Evolutionary conservation across 306 rosid genomes (phyloP), one percentile per base, ranked within the genome.

Genomic region (Lithocarpus polystachyus): DNA sequence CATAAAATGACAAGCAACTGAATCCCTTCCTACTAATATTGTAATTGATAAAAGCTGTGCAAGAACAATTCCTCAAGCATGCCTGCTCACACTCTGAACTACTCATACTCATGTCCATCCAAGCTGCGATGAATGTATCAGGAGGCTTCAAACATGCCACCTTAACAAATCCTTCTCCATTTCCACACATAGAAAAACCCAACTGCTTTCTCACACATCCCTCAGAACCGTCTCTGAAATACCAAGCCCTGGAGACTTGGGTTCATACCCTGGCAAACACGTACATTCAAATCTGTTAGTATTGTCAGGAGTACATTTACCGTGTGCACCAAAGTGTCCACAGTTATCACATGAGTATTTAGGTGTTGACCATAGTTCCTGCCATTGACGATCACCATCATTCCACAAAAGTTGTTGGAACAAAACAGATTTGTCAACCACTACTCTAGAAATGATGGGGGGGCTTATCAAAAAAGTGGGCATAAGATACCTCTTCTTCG

Each of bases 1-100:
- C 37, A 56, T 74, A 79, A 85, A 83, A 84, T 15, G 71, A 53
- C 75, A 87, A 74, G 56, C 90, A 84, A 23, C 69, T 45, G 23
- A 28, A 52, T 19, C 69, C 75, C 11, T 14, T 51, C 10, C 69
- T 68, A 12, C 72, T 76, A 24, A 65, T 73, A 33, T 33, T 5
- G 37, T 33, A 33, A 33, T 5, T 33, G 37, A 33, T 5, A 33
- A 33, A 33, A 33, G 7, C 37, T 33, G 37, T 33, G 37, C 37
- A 33, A 33, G 37, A 33, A 33, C 37, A 33, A 33, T 33, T 33
- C 37, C 37, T 5, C 37, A 33, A 33, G 37, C 37, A 33, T 33
- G 37, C 37, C 37, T 33, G 7, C 5, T 33, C 37, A 33, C 37
- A 33, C 37, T 33, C 37, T 33, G 37, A 33, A 33, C 7, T 33